Evolutionary conservation across 345 rosid genomes (phyloP).

Genomic region (Stellera chamaejasme): DNA sequence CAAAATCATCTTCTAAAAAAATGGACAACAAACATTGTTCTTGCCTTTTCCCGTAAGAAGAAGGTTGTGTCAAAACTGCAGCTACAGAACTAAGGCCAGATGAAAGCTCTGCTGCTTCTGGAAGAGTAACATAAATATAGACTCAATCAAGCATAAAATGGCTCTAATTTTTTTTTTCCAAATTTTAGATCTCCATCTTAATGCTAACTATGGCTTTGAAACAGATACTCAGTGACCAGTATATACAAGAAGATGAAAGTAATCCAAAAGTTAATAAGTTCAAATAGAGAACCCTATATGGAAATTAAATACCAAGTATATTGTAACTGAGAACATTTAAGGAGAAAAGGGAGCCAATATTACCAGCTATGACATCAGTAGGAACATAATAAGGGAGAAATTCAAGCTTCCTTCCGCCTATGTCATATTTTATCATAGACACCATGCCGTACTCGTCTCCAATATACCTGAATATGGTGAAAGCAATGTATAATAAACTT

Average conservation of each 20-base stretch:
- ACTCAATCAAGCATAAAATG: slow-evolving; percentile 15
- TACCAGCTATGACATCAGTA: slow-evolving; percentile 60
- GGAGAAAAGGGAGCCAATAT: not conserved
- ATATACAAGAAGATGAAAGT: no score
- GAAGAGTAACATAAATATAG: not conserved
- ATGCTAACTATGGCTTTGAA: no score
- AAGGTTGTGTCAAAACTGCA: slow-evolving; percentile 78
- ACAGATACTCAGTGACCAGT: no score
- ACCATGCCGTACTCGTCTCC: slow-evolving; percentile 82
- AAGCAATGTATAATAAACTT: not conserved
- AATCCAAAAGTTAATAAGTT: no score
- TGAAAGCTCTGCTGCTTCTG: slow-evolving; percentile 64
- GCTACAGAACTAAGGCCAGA: slow-evolving; percentile 51
- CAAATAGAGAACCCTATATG: no score
- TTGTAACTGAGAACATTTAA: no score
- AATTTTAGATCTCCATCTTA: no score
- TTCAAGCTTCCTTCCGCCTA: slow-evolving; percentile 39
- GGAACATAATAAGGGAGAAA: slow-evolving; percentile 65
- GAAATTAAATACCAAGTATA: no score
- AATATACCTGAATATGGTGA: slow-evolving; percentile 42
- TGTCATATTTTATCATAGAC: slow-evolving; percentile 51
- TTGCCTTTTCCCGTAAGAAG: slow-evolving; percentile 62
- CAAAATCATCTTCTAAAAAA: slow-evolving; percentile 1
- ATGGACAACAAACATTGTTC: slow-evolving; percentile 11
- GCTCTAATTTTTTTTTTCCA: no score